Base-by-base conservation (phyloP, 2,329 filamentous ascomycete genomes). In the Verticillium nubilum region DNA sequence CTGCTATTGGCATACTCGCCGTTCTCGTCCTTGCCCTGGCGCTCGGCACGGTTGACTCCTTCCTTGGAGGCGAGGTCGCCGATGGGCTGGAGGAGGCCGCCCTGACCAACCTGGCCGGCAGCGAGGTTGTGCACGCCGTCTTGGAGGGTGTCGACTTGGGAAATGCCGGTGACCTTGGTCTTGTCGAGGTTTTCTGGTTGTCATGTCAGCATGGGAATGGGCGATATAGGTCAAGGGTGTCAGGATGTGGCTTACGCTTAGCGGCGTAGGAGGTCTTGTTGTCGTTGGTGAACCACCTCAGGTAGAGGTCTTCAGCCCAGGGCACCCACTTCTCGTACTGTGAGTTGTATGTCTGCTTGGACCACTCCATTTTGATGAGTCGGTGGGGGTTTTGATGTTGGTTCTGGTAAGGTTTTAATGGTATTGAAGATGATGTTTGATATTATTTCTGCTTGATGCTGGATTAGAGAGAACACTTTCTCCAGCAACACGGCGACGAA, bases 271-370 rank as follows among this genome's bases (percentile, higher is more conserved):
- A 87, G 5, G 87, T 83, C 74, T 92, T 91, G 80, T 92, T 92
- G 69, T 91, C 87, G 63, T 87, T 88, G 67, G 87, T 89, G 73
- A 91, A 91, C 79, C 84, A 91, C 57, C 80, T 79, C 28, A 92
- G 80, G 70, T 90, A 90, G 61, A 85, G 73, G 71, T 92, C 89
- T 72, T 92, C 88, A 59, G 91, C 76, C 88, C 89, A 91, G 1
- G 89, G 89, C 70, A 90, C 82, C 89, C 89, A 92, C 67, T 75
- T 80, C 69, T 91, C 87, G 73, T 91, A 91, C 72, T 91, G 86
- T 58, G 82, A 74, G 75, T 89, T 86, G 78, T 91, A 91, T 56
- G 82, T 85, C 59, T 86, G 73, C 70, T 81, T 84, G 61, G 80
- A 72, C 81, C 82, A 86, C 67, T 88, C 84, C 71, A 50, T 47